phyloP scores from a whole-genome alignment of 306 rosid species.

The Argentina anserina region DNA sequence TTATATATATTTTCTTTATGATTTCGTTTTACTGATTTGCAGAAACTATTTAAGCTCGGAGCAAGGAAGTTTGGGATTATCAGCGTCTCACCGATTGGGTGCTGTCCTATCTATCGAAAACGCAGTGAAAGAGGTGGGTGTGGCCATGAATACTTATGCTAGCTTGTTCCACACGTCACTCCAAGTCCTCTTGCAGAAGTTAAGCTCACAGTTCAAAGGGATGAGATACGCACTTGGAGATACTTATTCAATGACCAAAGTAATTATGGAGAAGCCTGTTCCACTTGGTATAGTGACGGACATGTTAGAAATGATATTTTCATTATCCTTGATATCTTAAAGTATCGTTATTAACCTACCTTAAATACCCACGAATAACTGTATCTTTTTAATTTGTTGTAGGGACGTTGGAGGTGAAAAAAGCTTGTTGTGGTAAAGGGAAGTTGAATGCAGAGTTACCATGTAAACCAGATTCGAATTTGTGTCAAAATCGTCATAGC shows the following conservation, averaged over 20 bases:
- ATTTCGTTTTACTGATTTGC: not conserved
- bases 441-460: slow-evolving; percentile 23
- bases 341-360: not conserved
- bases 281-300: slow-evolving; percentile 11
- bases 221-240: slow-evolving; percentile 41
- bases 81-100: slow-evolving; percentile 20
- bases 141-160: slow-evolving; percentile 19
- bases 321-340: not conserved
- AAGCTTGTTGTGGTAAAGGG: slow-evolving; percentile 58
- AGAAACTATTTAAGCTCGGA: slow-evolving; percentile 20
- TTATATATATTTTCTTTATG: not conserved
- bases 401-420: slow-evolving; percentile 31
- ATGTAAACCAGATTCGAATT: slow-evolving; percentile 20
- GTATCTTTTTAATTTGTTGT: not conserved
- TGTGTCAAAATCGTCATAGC: slow-evolving; percentile 24
- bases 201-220: slow-evolving; percentile 30
- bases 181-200: slow-evolving; percentile 11
- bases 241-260: slow-evolving; percentile 26
- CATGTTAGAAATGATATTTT: not conserved
- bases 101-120: slow-evolving; percentile 6
- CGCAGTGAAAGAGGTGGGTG: not conserved
- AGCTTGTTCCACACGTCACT: slow-evolving; percentile 15
- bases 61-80: slow-evolving; percentile 22
- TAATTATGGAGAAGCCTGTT: not conserved
- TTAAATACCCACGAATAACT: no score